These are phyloP conservation scores for Naganishia sp. DNA, from an alignment of 1,284 basidiomycete species.

Conservation along the genomic window DNA sequence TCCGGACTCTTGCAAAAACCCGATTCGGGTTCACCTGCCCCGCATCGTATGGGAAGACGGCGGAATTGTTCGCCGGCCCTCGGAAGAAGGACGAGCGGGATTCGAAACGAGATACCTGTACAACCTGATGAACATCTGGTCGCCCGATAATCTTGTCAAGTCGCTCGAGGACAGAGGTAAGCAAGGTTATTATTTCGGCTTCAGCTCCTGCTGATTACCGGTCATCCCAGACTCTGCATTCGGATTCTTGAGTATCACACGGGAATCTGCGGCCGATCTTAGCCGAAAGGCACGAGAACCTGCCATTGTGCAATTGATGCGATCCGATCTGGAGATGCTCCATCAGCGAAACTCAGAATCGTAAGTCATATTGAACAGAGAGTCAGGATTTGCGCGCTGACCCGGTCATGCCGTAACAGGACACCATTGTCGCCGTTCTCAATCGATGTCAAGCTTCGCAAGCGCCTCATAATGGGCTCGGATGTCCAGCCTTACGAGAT, in stretches of 20 bases:
- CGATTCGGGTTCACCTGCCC: constrained; percentile 78
- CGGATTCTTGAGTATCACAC: constrained; percentile 11
- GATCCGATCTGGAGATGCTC: constrained; percentile 15
- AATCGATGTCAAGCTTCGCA: constrained; percentile 10
- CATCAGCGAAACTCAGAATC: constrained; percentile 10
- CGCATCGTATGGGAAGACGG: constrained; percentile 76
- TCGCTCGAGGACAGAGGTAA: constrained; percentile 44
- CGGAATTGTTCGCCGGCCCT: constrained; percentile 70
- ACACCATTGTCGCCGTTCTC: constrained; percentile 1
- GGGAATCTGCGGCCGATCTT: constrained; percentile 12
- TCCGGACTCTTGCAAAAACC: constrained; percentile 75
- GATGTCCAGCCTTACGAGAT: constrained; percentile 57
- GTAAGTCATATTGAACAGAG: neutral
- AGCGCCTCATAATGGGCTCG: constrained; percentile 6
- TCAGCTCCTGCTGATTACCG: neutral
- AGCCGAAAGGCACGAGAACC: constrained; percentile 23
- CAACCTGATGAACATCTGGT: constrained; percentile 89
- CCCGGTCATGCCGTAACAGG: neutral
- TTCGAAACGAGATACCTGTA: constrained; percentile 65
- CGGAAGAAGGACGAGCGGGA: constrained; percentile 61
- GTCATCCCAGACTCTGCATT: constrained; percentile 9
- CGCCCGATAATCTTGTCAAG: constrained; percentile 63
- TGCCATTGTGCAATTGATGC: constrained; percentile 18
- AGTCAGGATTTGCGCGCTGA: neutral
- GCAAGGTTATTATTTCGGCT: neutral